Conservation (phyloP, 169 alveolate genomes). For the Plasmodium adleri region DNA sequence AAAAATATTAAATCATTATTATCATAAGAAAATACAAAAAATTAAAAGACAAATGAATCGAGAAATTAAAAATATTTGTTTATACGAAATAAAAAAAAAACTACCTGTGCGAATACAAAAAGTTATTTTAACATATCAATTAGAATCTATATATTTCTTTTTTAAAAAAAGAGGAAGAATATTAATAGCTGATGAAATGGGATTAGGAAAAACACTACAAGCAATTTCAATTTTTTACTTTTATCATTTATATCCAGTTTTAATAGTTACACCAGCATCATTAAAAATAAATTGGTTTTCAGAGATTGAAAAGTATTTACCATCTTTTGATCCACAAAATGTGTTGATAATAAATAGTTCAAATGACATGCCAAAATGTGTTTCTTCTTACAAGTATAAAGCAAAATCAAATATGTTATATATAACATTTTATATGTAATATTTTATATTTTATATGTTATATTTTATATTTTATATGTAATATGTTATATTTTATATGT, state of each 20-base stretch:
- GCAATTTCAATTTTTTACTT: conserved; percentile 89
- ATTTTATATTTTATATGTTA: too few relatives aligned
- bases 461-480: too few relatives aligned
- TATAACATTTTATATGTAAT: too few relatives aligned
- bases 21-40: conserved; percentile 6
- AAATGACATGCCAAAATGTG: conserved; percentile 30
- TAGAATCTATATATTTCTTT: conserved; percentile 60
- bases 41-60: conserved; percentile 20
- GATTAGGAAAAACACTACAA: conserved; percentile 95
- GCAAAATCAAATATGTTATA: not conserved
- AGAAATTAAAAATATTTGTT: conserved; percentile 41
- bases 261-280: conserved; percentile 95
- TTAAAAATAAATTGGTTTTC: conserved; percentile 96
- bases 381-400: conserved; percentile 3
- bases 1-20: conserved; percentile 27
- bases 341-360: conserved; percentile 95
- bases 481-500: too few relatives aligned
- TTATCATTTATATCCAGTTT: conserved; percentile 89
- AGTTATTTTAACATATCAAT: conserved; percentile 47
- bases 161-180: conserved; percentile 84
- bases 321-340: conserved; percentile 89
- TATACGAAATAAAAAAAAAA: conserved; percentile 46
- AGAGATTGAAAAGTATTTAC: conserved; percentile 94
- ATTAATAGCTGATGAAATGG: conserved; percentile 96
- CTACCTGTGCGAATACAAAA: conserved; percentile 36